Evolutionary conservation across 805 yeast genomes (phyloP).

Genomic region (Monosporozyma servazzii): DNA sequence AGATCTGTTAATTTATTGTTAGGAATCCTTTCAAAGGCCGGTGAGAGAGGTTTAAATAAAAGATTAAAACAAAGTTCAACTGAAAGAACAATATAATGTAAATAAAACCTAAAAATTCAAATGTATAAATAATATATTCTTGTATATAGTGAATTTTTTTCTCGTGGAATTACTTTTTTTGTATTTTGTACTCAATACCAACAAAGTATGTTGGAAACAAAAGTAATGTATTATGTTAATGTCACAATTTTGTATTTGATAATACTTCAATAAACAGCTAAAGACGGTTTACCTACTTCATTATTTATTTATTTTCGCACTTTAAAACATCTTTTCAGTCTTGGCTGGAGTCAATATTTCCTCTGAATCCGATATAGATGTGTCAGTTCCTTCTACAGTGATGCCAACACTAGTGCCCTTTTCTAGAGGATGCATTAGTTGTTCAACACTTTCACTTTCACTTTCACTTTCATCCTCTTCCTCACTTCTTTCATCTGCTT

Average conservation of each 20-base stretch:
- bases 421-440: not conserved
- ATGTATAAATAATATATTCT: constrained; percentile 1
- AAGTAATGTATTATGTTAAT: not conserved
- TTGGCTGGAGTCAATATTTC: not conserved
- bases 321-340: not conserved
- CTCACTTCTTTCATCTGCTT: constrained; percentile 80
- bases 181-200: not conserved
- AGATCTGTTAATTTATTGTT: constrained; percentile 71
- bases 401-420: not conserved
- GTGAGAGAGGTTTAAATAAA: constrained; percentile 60
- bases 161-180: not conserved
- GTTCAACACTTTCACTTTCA: not conserved
- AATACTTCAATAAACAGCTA: not conserved
- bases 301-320: not conserved
- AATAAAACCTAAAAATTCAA: not conserved
- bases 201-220: not conserved
- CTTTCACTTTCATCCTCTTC: constrained; percentile 38
- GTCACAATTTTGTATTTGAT: not conserved
- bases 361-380: not conserved
- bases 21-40: constrained; percentile 82
- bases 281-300: not conserved
- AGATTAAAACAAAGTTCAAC: constrained; percentile 31
- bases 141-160: not conserved
- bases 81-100: not conserved
- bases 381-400: not conserved